Evolutionary conservation across 2,329 filamentous ascomycete species (phyloP).

Genomic region (Albophoma yamanashiensis): DNA sequence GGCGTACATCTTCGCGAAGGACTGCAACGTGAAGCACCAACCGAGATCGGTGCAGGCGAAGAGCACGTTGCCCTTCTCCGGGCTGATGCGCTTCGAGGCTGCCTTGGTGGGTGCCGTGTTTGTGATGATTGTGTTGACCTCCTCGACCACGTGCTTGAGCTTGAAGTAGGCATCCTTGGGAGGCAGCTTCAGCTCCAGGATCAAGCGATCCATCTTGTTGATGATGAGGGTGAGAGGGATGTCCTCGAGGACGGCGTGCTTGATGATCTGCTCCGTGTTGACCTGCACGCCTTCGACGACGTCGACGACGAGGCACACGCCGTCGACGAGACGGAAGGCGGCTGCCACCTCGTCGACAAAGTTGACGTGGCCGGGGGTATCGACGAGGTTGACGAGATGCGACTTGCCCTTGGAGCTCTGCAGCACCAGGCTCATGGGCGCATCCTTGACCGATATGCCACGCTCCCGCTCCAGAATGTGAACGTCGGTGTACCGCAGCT

Average conservation of each 20-base stretch:
- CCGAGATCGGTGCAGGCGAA: slow-evolving; percentile 90
- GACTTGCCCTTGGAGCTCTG: slow-evolving; percentile 87
- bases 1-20: slow-evolving; percentile 93
- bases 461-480: slow-evolving; percentile 82
- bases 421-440: slow-evolving; percentile 88
- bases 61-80: slow-evolving; percentile 96
- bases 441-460: slow-evolving; percentile 82
- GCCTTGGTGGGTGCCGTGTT: slow-evolving; percentile 74
- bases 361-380: slow-evolving; percentile 96
- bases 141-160: slow-evolving; percentile 95
- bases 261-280: slow-evolving; percentile 95
- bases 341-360: slow-evolving; percentile 96
- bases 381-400: slow-evolving; percentile 86
- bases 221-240: slow-evolving; percentile 82
- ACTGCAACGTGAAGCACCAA: slow-evolving; percentile 92
- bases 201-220: slow-evolving; percentile 96
- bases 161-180: slow-evolving; percentile 98
- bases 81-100: slow-evolving; percentile 71
- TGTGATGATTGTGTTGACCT: slow-evolving; percentile 93
- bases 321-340: slow-evolving; percentile 77
- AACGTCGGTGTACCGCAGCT: slow-evolving; percentile 89
- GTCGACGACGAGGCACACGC: slow-evolving; percentile 87
- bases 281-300: slow-evolving; percentile 98
- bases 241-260: slow-evolving; percentile 83
- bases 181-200: slow-evolving; percentile 86